Evolutionary conservation across 192 early-diverging fungal species (phyloP).

Genomic region (Coemansia sp.): DNA sequence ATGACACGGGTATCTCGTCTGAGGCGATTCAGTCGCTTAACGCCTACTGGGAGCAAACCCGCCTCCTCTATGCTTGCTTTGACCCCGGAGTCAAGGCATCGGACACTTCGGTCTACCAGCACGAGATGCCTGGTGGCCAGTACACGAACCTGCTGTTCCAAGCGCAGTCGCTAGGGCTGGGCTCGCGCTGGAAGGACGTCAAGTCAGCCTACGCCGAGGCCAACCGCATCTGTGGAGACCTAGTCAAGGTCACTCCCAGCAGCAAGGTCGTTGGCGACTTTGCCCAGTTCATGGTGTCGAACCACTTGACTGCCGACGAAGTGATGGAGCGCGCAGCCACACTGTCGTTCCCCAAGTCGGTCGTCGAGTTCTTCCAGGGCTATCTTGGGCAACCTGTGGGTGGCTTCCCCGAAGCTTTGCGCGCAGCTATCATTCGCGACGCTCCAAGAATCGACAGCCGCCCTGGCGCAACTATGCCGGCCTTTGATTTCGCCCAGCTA

Average conservation of each 20-base stretch:
- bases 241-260: conserved; percentile 97
- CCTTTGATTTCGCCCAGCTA: conserved; percentile 75
- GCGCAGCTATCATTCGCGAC: conserved; percentile 76
- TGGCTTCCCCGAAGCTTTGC: conserved; percentile 91
- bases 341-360: conserved; percentile 90
- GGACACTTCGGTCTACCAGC: conserved; percentile 90
- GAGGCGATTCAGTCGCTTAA: conserved; percentile 83
- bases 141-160: conserved; percentile 99
- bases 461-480: conserved; percentile 76
- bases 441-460: conserved; percentile 76
- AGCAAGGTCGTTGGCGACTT: conserved; percentile 98
- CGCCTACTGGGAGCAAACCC: conserved; percentile 95
- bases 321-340: conserved; percentile 71
- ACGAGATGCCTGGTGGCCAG: conserved; percentile 98
- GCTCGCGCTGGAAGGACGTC: conserved; percentile 90
- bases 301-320: conserved; percentile 72
- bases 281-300: conserved; percentile 97
- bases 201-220: conserved; percentile 89
- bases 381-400: conserved; percentile 91
- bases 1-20: conserved; percentile 82
- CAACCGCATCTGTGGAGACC: conserved; percentile 90
- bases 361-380: conserved; percentile 97
- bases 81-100: conserved; percentile 82
- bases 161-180: conserved; percentile 89
- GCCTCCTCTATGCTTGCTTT: conserved; percentile 94